Percentiles rank a stretch among this genome's conserved stretches.
Conservation (phyloP, 1,139 yeast species). For the Yarrowia galli region DNA sequence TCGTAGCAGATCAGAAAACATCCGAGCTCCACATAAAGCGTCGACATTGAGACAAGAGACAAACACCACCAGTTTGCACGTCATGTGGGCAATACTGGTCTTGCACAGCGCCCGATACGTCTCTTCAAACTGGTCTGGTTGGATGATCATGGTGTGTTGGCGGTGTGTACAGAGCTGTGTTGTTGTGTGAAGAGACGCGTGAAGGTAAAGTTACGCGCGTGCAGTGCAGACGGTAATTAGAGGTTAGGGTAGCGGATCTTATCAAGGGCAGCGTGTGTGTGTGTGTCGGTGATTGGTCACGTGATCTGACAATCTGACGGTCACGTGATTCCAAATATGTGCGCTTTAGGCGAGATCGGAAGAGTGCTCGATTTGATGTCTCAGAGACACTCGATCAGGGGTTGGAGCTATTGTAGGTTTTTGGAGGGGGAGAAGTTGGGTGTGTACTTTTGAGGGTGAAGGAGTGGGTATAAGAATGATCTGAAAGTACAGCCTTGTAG, state of each 20-base stretch:
- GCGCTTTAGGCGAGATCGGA: too few species aligned
- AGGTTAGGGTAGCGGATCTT: conserved; percentile 24
- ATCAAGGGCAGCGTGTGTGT: too few species aligned
- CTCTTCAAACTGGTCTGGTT: conserved; percentile 47
- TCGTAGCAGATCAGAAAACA: conserved; percentile 72
- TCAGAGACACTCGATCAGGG: too few species aligned
- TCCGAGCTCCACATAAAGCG: conserved; percentile 87
- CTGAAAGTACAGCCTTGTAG: too few species aligned
- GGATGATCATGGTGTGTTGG: conserved; percentile 48
- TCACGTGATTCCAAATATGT: too few species aligned
- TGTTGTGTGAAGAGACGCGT: conserved; percentile 10
- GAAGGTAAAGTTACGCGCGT: conserved; percentile 12
- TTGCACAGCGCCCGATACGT: conserved; percentile 47
- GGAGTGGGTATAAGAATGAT: too few species aligned
- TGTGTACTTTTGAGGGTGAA: too few species aligned
- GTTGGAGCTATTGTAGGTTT: too few species aligned
- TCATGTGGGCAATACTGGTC: conserved; percentile 73
- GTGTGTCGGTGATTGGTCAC: too few species aligned
- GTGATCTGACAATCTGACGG: background rate
- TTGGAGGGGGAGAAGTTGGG: too few species aligned
- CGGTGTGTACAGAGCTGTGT: background rate
- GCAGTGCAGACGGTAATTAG: conserved; percentile 12
- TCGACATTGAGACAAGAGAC: conserved; percentile 93
- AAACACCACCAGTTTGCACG: conserved; percentile 86
- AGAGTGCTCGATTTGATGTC: too few species aligned